phyloP scores from a whole-genome alignment of 1,284 basidiomycete species.

The Cystobasidium sp. region DNA sequence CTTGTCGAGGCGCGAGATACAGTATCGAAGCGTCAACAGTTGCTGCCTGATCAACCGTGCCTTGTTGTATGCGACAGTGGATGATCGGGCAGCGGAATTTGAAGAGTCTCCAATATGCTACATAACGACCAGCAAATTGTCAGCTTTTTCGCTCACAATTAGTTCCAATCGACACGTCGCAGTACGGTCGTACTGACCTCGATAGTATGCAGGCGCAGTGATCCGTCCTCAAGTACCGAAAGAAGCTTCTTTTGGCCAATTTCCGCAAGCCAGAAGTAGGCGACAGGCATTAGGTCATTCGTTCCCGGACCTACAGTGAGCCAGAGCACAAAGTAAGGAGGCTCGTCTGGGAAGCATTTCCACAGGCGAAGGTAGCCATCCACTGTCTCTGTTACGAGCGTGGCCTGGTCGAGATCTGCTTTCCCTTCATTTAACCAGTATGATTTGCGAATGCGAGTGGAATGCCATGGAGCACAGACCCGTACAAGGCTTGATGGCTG shows the following conservation, averaged over 20 bases:
- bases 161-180: not conserved
- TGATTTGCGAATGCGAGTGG: not conserved
- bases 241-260: not conserved
- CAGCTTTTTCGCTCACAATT: not conserved
- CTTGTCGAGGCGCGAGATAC: not conserved
- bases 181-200: not conserved
- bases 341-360: conserved; percentile 82
- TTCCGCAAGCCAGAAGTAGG: conserved; percentile 60
- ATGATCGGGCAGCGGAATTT: conserved; percentile 12
- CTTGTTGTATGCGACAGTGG: not conserved
- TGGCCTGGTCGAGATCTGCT: conserved; percentile 47
- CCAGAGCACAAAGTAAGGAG: conserved; percentile 80
- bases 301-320: conserved; percentile 69
- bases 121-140: conserved; percentile 60
- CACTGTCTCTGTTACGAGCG: conserved; percentile 74
- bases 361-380: conserved; percentile 80
- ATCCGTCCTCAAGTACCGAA: not conserved
- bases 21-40: conserved; percentile 8
- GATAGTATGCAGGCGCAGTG: not conserved
- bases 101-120: conserved; percentile 62
- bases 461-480: not conserved
- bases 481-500: not conserved
- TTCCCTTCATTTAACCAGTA: not conserved
- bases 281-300: conserved; percentile 48
- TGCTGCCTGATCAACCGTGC: not conserved